Conservation (phyloP, 371 early-diverging fungal genomes). For the Mucor racemosus region DNA sequence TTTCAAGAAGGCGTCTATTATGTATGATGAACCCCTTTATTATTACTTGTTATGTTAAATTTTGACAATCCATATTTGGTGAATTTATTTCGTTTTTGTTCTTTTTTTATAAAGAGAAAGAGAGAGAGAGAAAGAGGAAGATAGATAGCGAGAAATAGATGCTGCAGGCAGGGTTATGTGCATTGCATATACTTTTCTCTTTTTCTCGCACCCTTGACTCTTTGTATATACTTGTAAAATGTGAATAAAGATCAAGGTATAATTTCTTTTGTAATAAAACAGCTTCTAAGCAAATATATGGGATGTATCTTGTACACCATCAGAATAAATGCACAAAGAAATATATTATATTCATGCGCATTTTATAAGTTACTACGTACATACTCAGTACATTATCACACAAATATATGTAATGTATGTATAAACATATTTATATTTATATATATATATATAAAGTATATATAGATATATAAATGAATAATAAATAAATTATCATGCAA, state of each 20-base stretch:
- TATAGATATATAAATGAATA: slow-evolving; percentile 5
- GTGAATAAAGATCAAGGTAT: background rate
- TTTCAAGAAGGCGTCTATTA: slow-evolving; percentile 19
- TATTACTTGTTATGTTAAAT: slow-evolving; percentile 30
- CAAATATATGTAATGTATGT: background rate
- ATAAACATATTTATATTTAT: too few species aligned
- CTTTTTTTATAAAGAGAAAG: slow-evolving; percentile 25
- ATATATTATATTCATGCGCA: background rate
- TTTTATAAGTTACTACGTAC: background rate
- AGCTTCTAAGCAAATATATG: too few species aligned
- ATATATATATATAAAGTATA: background rate
- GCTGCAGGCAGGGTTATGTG: slow-evolving; percentile 27
- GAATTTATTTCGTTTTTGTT: slow-evolving; percentile 33
- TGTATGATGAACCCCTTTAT: slow-evolving; percentile 27
- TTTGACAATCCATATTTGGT: slow-evolving; percentile 37
- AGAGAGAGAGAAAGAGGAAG: too few species aligned
- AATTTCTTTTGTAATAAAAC: too few species aligned
- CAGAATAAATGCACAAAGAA: background rate
- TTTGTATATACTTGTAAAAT: too few species aligned
- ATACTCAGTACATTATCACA: slow-evolving; percentile 2
- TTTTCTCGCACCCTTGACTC: background rate
- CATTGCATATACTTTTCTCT: slow-evolving; percentile 13
- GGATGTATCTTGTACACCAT: too few species aligned
- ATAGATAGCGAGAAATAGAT: slow-evolving; percentile 10
- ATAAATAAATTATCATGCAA: slow-evolving; percentile 18